Conservation (phyloP, 768 basidiomycete genomes). For the Tubosaeta sp. region DNA sequence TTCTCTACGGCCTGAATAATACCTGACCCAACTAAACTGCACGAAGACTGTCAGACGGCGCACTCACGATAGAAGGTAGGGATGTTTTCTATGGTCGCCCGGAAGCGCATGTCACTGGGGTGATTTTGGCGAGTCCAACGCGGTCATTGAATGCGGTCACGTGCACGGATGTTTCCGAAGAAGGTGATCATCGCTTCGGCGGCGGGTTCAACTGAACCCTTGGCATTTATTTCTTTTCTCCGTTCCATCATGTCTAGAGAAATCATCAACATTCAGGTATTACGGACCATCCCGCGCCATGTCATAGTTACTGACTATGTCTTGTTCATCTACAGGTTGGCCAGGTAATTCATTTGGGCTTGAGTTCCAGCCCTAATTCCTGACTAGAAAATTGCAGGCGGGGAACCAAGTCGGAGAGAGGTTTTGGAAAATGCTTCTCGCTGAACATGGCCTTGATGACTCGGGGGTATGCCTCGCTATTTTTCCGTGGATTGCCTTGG, state of each 20-base stretch:
- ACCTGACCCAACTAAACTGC: slow-evolving; percentile 36
- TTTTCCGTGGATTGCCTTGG: slow-evolving; percentile 3
- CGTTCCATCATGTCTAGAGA: slow-evolving; percentile 59
- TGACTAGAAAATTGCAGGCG: slow-evolving; percentile 40
- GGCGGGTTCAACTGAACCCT: slow-evolving; percentile 3
- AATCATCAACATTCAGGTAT: slow-evolving; percentile 78
- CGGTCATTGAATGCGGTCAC: slow-evolving; percentile 23
- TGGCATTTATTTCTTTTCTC: slow-evolving; percentile 12
- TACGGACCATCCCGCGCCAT: slow-evolving; percentile 5
- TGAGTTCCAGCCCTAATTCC: slow-evolving; percentile 10
- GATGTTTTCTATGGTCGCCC: slow-evolving; percentile 56
- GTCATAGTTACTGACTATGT: slow-evolving; percentile 5
- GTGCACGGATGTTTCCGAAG: slow-evolving; percentile 21
- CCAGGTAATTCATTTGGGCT: slow-evolving; percentile 45
- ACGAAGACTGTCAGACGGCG: neutral
- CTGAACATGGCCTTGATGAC: slow-evolving; percentile 78
- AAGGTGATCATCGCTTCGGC: slow-evolving; percentile 10
- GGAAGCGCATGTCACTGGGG: slow-evolving; percentile 66
- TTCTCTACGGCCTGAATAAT: slow-evolving; percentile 82
- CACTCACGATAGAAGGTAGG: slow-evolving; percentile 50
- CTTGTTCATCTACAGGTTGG: slow-evolving; percentile 46
- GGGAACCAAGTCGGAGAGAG: slow-evolving; percentile 78
- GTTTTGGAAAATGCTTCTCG: slow-evolving; percentile 87
- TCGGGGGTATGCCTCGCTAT: slow-evolving; percentile 47
- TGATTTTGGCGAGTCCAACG: too few species aligned